Percentiles rank a stretch among this genome's conserved stretches.
phyloP scores from a whole-genome alignment of 805 yeast genomes.

The Monosporozyma solicola region DNA sequence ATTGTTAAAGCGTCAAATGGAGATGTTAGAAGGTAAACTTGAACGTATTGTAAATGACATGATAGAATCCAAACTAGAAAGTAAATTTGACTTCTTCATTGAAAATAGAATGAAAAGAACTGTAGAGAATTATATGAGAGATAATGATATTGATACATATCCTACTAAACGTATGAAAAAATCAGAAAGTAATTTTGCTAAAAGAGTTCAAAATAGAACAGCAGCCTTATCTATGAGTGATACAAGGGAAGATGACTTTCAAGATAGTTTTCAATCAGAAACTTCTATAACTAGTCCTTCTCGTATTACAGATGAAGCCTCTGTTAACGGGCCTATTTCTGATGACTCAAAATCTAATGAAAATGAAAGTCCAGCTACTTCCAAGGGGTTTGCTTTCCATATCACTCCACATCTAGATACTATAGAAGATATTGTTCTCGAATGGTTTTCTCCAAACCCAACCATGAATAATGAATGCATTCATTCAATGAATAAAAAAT shows the following conservation, averaged over 20 bases:
- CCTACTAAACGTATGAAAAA: background rate
- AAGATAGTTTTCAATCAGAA: background rate
- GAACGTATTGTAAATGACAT: slow-evolving; percentile 11
- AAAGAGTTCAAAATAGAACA: background rate
- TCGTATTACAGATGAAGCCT: background rate
- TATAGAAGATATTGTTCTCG: slow-evolving; percentile 23
- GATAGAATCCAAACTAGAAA: slow-evolving; percentile 11
- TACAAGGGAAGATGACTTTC: background rate
- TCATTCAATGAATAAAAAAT: slow-evolving; percentile 25
- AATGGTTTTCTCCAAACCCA: slow-evolving; percentile 30
- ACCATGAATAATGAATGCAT: slow-evolving; percentile 21
- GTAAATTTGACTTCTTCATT: slow-evolving; percentile 1
- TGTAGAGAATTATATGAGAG: background rate
- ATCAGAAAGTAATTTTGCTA: background rate
- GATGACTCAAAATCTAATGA: background rate
- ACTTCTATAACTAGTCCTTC: background rate
- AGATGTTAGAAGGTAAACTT: slow-evolving; percentile 10
- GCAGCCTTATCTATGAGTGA: background rate
- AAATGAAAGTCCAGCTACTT: background rate
- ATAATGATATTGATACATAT: background rate
- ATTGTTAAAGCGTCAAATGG: slow-evolving; percentile 13
- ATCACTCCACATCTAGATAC: background rate
- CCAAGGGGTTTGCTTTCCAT: background rate
- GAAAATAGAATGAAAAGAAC: background rate
- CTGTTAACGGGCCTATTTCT: background rate